Percentiles rank a stretch among this genome's conserved stretches.
phyloP scores from a whole-genome alignment of 495 filamentous ascomycete species.

The Penicillium ucsense region DNA sequence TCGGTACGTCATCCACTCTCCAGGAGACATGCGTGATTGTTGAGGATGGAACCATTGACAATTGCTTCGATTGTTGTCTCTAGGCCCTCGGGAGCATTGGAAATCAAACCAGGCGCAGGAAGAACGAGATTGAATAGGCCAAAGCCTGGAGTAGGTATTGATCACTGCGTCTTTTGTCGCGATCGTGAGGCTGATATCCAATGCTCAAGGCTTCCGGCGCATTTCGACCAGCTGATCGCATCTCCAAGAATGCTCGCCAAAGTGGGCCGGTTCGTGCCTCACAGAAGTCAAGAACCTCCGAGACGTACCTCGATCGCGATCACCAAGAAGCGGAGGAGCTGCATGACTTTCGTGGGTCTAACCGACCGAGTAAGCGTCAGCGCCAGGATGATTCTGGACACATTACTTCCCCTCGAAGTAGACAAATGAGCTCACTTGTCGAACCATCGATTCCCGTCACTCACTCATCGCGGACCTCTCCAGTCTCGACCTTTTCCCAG shows the following conservation, averaged over 20 bases:
- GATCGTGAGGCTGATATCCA: constrained; percentile 1
- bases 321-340: constrained; percentile 3
- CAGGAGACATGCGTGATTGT: background rate
- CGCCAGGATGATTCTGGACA: constrained; percentile 14
- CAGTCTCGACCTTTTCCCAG: constrained; percentile 13
- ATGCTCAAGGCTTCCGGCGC: constrained; percentile 4
- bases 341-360: constrained; percentile 9
- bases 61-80: background rate
- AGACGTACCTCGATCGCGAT: background rate
- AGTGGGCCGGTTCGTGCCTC: constrained; percentile 32
- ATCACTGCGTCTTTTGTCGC: background rate
- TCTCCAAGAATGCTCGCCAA: constrained; percentile 21
- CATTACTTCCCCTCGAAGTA: constrained; percentile 7
- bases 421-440: constrained; percentile 1
- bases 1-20: constrained; percentile 5
- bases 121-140: background rate
- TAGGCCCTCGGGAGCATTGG: constrained; percentile 8
- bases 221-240: constrained; percentile 21
- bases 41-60: background rate
- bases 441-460: constrained; percentile 1
- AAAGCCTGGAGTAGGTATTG: constrained; percentile 12
- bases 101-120: constrained; percentile 11
- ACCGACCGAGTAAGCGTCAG: constrained; percentile 23
- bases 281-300: constrained; percentile 8
- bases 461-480: constrained; percentile 8